A percentile compares a stretch with the other conserved stretches of the same genome.
These are phyloP conservation scores for Lotus japonicus DNA, from an alignment of 306 rosid species.

Conservation along the genomic window DNA sequence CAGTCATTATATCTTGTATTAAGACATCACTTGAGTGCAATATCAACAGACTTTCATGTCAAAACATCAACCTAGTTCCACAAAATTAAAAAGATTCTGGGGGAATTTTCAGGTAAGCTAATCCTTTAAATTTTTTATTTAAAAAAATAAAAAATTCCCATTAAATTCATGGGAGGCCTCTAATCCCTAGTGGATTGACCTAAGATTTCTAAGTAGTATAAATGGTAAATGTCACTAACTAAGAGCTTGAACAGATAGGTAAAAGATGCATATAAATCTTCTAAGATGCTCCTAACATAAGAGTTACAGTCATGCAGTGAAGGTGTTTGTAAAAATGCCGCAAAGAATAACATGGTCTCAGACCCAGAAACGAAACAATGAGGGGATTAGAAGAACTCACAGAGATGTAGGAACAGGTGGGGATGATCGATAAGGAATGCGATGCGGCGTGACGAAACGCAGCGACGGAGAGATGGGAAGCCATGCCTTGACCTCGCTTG, in stretches of 20 bases:
- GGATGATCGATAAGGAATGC: constrained; percentile 50
- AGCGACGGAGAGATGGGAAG: constrained; percentile 65
- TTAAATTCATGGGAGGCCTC: background rate
- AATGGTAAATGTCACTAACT: background rate
- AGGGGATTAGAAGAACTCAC: constrained; percentile 37
- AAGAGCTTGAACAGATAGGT: no score
- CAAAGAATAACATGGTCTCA: background rate
- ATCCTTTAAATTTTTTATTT: background rate
- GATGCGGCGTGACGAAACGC: constrained; percentile 76
- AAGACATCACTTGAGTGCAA: no score
- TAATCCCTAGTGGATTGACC: background rate
- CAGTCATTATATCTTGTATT: background rate
- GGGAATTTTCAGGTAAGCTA: background rate
- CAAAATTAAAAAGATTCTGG: background rate
- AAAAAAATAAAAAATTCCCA: background rate
- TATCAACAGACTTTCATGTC: no score
- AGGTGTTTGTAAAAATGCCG: background rate
- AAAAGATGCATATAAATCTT: no score
- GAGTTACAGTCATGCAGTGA: no score
- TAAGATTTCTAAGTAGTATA: background rate
- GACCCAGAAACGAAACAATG: background rate
- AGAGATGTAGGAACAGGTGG: constrained; percentile 83
- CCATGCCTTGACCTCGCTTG: constrained; percentile 82
- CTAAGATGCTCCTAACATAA: no score
- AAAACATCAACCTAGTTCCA: background rate